Evolutionary conservation across 768 basidiomycete species (phyloP), one percentile per base, ranked within the genome.

Genomic region (Lactarius trivialis): DNA sequence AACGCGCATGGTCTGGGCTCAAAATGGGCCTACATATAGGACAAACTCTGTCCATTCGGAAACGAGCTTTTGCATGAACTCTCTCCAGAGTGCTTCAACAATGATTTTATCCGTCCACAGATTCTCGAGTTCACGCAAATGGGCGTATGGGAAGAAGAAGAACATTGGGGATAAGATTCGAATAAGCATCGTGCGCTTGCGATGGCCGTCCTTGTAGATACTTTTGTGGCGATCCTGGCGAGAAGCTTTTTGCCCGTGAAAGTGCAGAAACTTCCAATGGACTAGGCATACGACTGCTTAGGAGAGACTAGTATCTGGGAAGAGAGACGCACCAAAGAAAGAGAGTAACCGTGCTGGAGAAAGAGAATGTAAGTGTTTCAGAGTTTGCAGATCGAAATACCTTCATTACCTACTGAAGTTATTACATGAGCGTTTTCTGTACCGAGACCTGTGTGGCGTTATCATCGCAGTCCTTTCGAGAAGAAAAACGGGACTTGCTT

Each of bases 21-120:
- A 32, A 43, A 58, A 0, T 14, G 14, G 6, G 45, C 60, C 36
- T 36, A 64, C 63, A 39, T 64, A 64, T 52, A 62, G 33, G 53
- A 64, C 37, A 17, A 62, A 63, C 7, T 62, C 55, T 4, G 12
- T 26, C 63, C 63, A 64, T 45, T 63, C 63, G 26, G 59, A 56
- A n/a, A 61, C 41, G 5, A 64, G 39, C 15, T 37, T 62, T 43
- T 64, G 39, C 49, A 57, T 41, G 33, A 56, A 62, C 9, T 39
- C 28, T 50, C 5, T 57, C 63, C 63, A 64, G 33, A 49, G 17
- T 7, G 41, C 60, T 24, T 56, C 39, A 3, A 62, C 36, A 17
- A 62, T 14, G 4, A 64, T 12, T 17, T 62, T 50, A 28, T 64
- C 63, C 8, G 34, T 17, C 59, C 60, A 64, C 30, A 64, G 37